Evolutionary conservation across 2,329 filamentous ascomycete species (phyloP).

Genomic region (Xenoacremonium recifei): DNA sequence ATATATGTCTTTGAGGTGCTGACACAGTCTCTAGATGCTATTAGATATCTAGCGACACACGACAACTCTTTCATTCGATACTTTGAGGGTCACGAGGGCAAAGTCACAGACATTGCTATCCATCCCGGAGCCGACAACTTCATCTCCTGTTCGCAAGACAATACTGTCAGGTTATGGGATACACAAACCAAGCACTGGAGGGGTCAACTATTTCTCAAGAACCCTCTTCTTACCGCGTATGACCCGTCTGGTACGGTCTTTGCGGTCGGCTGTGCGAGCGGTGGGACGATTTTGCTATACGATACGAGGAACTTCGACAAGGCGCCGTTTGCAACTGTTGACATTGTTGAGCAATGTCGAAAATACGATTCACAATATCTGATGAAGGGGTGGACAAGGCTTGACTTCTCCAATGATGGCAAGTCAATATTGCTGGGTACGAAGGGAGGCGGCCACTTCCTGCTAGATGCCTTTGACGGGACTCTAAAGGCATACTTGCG

Average conservation of each 20-base stretch:
- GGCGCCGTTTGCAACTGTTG: conserved; percentile 82
- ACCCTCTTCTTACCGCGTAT: conserved; percentile 81
- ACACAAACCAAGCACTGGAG: conserved; percentile 75
- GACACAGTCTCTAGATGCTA: conserved; percentile 60
- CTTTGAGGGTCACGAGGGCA: conserved; percentile 84
- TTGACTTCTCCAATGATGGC: conserved; percentile 96
- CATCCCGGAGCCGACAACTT: conserved; percentile 89
- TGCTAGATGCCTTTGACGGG: conserved; percentile 92
- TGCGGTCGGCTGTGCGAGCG: conserved; percentile 79
- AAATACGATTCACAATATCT: conserved; percentile 55
- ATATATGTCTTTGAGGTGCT: conserved; percentile 4
- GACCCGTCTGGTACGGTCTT: conserved; percentile 92
- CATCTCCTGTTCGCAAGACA: conserved; percentile 86
- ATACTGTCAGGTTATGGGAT: conserved; percentile 91
- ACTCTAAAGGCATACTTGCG: conserved; percentile 71
- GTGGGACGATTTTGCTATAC: conserved; percentile 82
- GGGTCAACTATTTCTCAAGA: conserved; percentile 76
- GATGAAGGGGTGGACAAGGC: conserved; percentile 76
- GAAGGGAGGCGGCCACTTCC: conserved; percentile 78
- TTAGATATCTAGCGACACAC: conserved; percentile 83
- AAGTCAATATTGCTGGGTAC: conserved; percentile 84
- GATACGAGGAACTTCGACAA: conserved; percentile 94
- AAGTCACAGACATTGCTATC: conserved; percentile 79
- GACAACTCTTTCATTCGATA: conserved; percentile 97
- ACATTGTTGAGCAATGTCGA: conserved; percentile 61